Percentiles rank a stretch among this genome's conserved stretches.
These are phyloP conservation scores for Thermothelomyces thermophilus DNA, from an alignment of 2,329 filamentous ascomycete genomes.

Conservation along the genomic window DNA sequence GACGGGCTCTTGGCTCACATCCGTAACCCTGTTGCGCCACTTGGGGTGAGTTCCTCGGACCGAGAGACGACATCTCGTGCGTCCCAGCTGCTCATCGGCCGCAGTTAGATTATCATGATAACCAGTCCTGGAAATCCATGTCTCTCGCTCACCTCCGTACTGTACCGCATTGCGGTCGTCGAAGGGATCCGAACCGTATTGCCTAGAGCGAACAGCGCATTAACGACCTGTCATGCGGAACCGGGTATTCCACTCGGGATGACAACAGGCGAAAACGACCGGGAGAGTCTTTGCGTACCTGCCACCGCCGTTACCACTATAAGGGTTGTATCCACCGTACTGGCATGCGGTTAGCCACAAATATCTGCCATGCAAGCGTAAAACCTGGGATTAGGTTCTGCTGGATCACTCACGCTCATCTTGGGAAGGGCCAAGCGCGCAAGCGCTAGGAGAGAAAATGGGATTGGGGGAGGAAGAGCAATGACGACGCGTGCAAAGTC, in stretches of 20 bases:
- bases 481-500: background rate
- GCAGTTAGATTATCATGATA: background rate
- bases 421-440: slow-evolving; percentile 12
- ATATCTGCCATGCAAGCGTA: background rate
- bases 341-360: slow-evolving; percentile 2
- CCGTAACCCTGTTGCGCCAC: slow-evolving; percentile 30
- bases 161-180: slow-evolving; percentile 43
- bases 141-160: background rate
- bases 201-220: slow-evolving; percentile 22
- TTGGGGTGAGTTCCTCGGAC: background rate
- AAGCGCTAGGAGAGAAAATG: background rate
- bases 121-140: background rate
- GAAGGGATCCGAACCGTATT: slow-evolving; percentile 46
- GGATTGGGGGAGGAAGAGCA: background rate
- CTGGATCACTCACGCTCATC: slow-evolving; percentile 10
- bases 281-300: slow-evolving; percentile 7
- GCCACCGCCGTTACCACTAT: slow-evolving; percentile 1
- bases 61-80: slow-evolving; percentile 65
- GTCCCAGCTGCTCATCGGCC: slow-evolving; percentile 14
- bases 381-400: background rate
- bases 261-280: background rate
- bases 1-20: background rate
- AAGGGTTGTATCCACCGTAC: slow-evolving; percentile 18
- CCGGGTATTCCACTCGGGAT: too few species aligned
- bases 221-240: background rate